Evolutionary conservation across 345 rosid genomes (phyloP).

Genomic region (Iberis pinnata): DNA sequence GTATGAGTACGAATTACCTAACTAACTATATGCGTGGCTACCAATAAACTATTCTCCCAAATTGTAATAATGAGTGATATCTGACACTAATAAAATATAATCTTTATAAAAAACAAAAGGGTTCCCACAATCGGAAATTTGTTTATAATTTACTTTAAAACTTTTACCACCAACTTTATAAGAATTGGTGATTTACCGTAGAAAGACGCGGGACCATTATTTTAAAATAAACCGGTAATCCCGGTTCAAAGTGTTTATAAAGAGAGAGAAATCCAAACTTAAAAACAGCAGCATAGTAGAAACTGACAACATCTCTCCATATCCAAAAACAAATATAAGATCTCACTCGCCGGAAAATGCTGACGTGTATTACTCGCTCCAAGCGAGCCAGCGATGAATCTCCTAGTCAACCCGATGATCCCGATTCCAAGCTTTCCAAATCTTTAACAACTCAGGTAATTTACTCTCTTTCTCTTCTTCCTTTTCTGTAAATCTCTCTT

Average conservation of each 20-base stretch:
- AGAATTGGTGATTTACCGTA: slow-evolving; percentile 18
- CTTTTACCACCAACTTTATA: too few relatives aligned
- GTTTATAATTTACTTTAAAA: too few relatives aligned
- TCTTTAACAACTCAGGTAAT: slow-evolving; percentile 80
- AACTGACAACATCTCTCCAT: slow-evolving; percentile 27
- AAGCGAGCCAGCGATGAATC: slow-evolving; percentile 75
- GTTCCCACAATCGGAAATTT: too few relatives aligned
- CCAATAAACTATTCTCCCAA: too few relatives aligned
- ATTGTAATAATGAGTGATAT: too few relatives aligned
- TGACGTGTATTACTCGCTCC: slow-evolving; percentile 90
- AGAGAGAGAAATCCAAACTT: slow-evolving; percentile 4
- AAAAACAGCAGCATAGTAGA: slow-evolving; percentile 28
- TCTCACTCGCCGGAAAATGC: slow-evolving; percentile 39
- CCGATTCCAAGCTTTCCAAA: slow-evolving; percentile 45
- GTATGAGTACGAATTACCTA: too few relatives aligned
- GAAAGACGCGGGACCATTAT: slow-evolving; percentile 15
- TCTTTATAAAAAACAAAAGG: too few relatives aligned
- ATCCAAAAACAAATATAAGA: slow-evolving; percentile 10
- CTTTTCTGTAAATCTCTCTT: not conserved
- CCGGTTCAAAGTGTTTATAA: slow-evolving; percentile 22
- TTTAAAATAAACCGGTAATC: slow-evolving; percentile 22
- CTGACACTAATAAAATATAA: too few relatives aligned
- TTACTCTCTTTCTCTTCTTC: not conserved
- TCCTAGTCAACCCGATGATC: slow-evolving; percentile 44
- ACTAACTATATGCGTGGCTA: too few relatives aligned